Base-by-base conservation (phyloP, 2,329 filamentous ascomycete species). In the Diaporthe destruens region DNA sequence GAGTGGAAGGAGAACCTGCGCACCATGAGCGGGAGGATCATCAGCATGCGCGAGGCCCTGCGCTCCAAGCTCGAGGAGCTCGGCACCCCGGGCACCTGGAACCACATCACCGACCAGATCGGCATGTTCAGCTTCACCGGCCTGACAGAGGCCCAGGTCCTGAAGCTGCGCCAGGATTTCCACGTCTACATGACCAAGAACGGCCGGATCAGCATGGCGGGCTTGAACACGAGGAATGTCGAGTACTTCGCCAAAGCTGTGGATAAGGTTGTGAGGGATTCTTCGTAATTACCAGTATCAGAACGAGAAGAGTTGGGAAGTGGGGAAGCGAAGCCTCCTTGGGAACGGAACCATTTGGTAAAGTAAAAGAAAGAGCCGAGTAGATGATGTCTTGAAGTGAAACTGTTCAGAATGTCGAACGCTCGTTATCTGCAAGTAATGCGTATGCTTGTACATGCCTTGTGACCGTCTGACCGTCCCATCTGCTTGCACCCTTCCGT, bases 41-140 rank as follows among this genome's bases (percentile, higher is more conserved):
- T 94, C 76, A 89, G 90, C 80, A 99, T 98, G 96, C 92, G 96
- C 75, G 90, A 90, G 79, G 90, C 89, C 4, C 85, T 99, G 77
- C 90, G 94, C 66, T 84, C 86, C 71, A 94, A 95, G 83, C 90
- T 99, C 14, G 96, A 98, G 84, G 90, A 91, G 79, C 88, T 96
- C 73, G 90, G 90, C 39, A 98, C 96, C 0, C 96, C 96, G 0
- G 96, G 96, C 42, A 93, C 89, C 18, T 99, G 96, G 96, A 94
- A 95, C 80, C 96, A 99, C 85, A 97, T 99, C 81, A 98, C 95
- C 20, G 94, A 97, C 79, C 96, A 99, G 88, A 99, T 99, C 80
- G 96, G 96, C 85, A 99, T 99, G 96, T 99, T 99, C 86, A 96
- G 92, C 82, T 99, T 97, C 82, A 97, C 94, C 0, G 94, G 94